Conservation (phyloP, 2,329 filamentous ascomycete genomes). For the Beauveria varroae region DNA sequence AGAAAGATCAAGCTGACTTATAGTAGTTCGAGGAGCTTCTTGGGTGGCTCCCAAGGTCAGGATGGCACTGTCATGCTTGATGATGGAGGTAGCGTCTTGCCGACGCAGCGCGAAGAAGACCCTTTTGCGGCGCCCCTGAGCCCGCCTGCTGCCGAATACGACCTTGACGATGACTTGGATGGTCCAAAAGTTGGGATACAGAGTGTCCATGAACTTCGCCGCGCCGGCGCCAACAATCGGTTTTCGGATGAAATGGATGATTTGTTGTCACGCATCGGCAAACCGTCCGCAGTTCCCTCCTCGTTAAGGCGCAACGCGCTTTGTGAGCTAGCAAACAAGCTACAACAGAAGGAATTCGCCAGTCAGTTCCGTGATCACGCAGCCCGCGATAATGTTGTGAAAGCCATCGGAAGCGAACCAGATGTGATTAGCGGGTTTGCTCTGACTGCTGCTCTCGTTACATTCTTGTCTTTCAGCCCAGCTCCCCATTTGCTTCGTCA, state of each 20-base stretch:
- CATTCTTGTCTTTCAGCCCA: constrained; percentile 53
- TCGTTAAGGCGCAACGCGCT: constrained; percentile 51
- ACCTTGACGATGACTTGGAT: constrained; percentile 27
- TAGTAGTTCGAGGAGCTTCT: constrained; percentile 25
- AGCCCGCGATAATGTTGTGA: constrained; percentile 61
- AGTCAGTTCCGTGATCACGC: constrained; percentile 67
- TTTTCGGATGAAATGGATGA: constrained; percentile 61
- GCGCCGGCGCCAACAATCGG: constrained; percentile 59
- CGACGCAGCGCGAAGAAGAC: background rate
- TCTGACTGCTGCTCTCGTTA: constrained; percentile 54
- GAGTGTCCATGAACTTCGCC: constrained; percentile 58
- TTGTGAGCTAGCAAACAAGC: constrained; percentile 51
- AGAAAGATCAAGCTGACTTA: constrained; percentile 29
- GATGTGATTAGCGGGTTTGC: constrained; percentile 58
- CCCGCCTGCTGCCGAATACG: constrained; percentile 18
- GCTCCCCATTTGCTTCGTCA: constrained; percentile 53
- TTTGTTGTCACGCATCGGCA: constrained; percentile 52
- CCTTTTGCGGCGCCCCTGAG: background rate
- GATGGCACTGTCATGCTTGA: constrained; percentile 11
- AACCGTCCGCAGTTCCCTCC: constrained; percentile 35
- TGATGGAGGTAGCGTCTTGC: background rate
- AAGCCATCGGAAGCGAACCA: constrained; percentile 49
- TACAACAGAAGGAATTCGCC: constrained; percentile 55
- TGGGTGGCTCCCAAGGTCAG: constrained; percentile 21
- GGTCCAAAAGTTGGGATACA: constrained; percentile 43